Conservation (phyloP, 1,139 yeast genomes). For the Suhomyces guaymorum region DNA sequence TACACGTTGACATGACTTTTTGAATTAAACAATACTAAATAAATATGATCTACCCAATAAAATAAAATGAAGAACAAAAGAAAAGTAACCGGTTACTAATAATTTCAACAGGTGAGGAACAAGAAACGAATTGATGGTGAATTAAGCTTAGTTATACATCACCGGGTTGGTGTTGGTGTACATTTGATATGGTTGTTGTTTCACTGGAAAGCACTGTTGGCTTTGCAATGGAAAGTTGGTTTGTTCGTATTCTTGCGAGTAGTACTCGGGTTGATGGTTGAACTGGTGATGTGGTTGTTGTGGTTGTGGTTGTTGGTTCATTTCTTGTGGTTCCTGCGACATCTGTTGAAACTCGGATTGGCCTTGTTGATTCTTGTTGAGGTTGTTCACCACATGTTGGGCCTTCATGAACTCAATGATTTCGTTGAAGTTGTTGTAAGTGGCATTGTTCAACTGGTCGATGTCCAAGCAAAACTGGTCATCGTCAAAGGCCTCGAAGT, state of each 20-base stretch:
- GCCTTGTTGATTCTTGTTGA: conserved; percentile 2
- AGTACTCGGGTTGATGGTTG: conserved; percentile 4
- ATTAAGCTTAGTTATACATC: conserved; percentile 10
- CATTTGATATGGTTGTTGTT: conserved; percentile 10
- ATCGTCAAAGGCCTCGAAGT: conserved; percentile 37
- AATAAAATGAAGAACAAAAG: conserved; percentile 5
- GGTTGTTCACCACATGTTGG: conserved; percentile 11
- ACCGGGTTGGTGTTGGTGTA: conserved; percentile 8
- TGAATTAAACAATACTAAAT: conserved; percentile 8
- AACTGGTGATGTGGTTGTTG: conserved; percentile 1
- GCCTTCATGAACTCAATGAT: conserved; percentile 19
- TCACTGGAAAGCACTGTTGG: conserved; percentile 10
- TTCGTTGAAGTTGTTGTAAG: conserved; percentile 24
- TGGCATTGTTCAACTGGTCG: conserved; percentile 40
- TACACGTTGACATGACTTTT: too few species aligned
- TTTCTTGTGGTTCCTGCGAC: too few species aligned
- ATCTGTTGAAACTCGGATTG: too few species aligned
- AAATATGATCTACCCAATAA: conserved; percentile 9
- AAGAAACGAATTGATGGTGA: too few species aligned
- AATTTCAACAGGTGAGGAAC: background rate
- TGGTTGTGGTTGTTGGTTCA: conserved; percentile 3
- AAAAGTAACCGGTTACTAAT: conserved; percentile 1
- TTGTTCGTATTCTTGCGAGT: too few species aligned
- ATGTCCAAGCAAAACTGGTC: conserved; percentile 49
- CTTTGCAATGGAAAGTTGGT: conserved; percentile 5